Percentiles rank a stretch among this genome's conserved stretches.
phyloP scores from a whole-genome alignment of 441 rosid species.

The Populus tomentosa region DNA sequence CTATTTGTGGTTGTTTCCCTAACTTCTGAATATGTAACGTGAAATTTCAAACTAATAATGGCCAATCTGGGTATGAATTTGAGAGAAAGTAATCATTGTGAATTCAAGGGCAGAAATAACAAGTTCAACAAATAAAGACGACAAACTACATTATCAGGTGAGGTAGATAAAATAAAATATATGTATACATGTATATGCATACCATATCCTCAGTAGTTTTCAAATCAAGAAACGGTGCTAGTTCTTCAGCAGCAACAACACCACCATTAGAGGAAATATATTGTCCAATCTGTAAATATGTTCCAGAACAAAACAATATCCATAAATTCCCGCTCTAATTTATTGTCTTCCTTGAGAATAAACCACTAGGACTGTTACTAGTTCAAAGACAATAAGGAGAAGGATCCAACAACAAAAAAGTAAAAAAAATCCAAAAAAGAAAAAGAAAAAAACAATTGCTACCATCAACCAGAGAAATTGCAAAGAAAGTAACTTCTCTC shows the following conservation, averaged over 20 bases:
- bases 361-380: background rate
- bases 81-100: constrained; percentile 3
- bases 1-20: background rate
- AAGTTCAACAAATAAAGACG: constrained; percentile 3
- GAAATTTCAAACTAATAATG: background rate
- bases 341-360: background rate
- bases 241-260: constrained; percentile 96
- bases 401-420: background rate
- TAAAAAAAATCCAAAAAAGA: too few species aligned
- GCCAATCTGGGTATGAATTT: background rate
- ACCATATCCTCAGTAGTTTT: constrained; percentile 48
- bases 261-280: constrained; percentile 91
- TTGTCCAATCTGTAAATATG: constrained; percentile 73
- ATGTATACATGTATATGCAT: constrained; percentile 16
- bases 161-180: constrained; percentile 4
- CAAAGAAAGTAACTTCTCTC: background rate
- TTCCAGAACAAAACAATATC: background rate
- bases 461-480: background rate
- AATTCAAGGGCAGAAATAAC: constrained; percentile 11
- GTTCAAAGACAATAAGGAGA: background rate
- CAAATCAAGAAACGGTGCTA: constrained; percentile 94
- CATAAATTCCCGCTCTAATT: background rate
- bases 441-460: background rate
- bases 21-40: background rate
- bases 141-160: constrained; percentile 6